Base-by-base conservation (phyloP, 1,284 basidiomycete species). In the Ustilago crameri region DNA sequence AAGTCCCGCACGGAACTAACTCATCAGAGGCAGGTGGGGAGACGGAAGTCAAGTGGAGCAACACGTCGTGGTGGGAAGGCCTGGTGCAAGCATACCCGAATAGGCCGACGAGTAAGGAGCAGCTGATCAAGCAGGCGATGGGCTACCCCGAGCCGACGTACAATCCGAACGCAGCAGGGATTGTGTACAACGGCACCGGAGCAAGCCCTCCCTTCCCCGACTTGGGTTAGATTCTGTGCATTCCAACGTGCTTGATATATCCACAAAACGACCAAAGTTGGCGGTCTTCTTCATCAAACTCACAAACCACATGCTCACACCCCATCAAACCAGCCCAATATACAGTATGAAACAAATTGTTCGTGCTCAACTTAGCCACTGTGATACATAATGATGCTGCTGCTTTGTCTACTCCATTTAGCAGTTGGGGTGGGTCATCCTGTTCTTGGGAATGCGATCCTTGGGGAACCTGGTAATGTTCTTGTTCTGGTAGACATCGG, bases 381-480 rank as follows among this genome's bases (percentile, higher is more conserved):
- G n/a, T n/a, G n/a, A n/a, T n/a, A n/a, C n/a, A n/a, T n/a, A n/a
- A n/a, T n/a, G n/a, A n/a, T n/a, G n/a, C n/a, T n/a, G n/a, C n/a
- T n/a, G 12, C 30, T 12, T 30, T 30, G 7, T 30, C 5, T 7
- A 30, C 30, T 30, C 5, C 30, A 30, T 30, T 12, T 23, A 54
- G 32, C 59, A 62, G 8, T 26, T 32, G 52, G 50, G 50, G 35
- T 53, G 59, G 0, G 59, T 62, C 37, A 62, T 32, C 1, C 41
- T 3, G 46, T 76, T 78, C 43, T 62, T 68, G 2, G 79, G 77
- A 51, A 76, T 72, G 2, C 44, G 20, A 22, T 65, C 66, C 53
- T 74, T 70, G n/a, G 64, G 60, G 60, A 63, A 82, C 5, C 57
- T 45, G 3, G 75, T 75, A 26, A 80, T 51, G 59, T 81, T 81